Base-by-base conservation (phyloP, 2,329 filamentous ascomycete species). In the Colletotrichum horii region DNA sequence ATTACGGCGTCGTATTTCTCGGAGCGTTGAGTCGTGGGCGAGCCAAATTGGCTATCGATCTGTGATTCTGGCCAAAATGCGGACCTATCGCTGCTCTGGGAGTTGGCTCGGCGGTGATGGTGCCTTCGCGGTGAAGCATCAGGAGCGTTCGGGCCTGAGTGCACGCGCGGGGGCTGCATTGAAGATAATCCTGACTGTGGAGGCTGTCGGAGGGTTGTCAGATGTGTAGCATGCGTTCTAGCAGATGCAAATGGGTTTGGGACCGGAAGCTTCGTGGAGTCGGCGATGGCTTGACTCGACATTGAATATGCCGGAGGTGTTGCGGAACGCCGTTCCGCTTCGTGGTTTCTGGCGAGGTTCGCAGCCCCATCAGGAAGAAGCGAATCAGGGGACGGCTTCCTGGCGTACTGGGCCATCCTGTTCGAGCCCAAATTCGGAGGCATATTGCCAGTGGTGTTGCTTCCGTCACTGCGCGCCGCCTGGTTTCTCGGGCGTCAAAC, bases 211-310 rank as follows among this genome's bases (percentile, higher is more conserved):
- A 61, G n/a, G 7, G 30, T 15, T 36, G 43, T 52, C 43, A 22
- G 43, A 52, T 77, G 84, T 67, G 62, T 77, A 67, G 71, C 78
- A 58, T 79, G 68, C n/a, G 82, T 74, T 66, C 84, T 83, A 38
- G 79, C 79, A 73, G 77, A 66, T 66, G 65, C 55, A 26, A 58
- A 58, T 30, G 78, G 69, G 34, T 78, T 81, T 15, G 87, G 84
- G 19, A 84, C 72, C n/a, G 82, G 82, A 15, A 86, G 79, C 73
- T 82, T 84, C 61, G 83, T 81, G 58, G 83, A 80, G 69, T 85
- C 82, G 48, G 82, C 80, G 36, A 81, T 73, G n/a, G 79, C 77
- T 36, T 83, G 82, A 24, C 81, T 79, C 14, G 43, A 52, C 15
- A 8, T 55, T 26, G 26, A 19, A 55, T 32, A 61, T 30, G 60